Evolutionary conservation across 169 alveolate species (phyloP).

Genomic region (Toxoplasma gondii): DNA sequence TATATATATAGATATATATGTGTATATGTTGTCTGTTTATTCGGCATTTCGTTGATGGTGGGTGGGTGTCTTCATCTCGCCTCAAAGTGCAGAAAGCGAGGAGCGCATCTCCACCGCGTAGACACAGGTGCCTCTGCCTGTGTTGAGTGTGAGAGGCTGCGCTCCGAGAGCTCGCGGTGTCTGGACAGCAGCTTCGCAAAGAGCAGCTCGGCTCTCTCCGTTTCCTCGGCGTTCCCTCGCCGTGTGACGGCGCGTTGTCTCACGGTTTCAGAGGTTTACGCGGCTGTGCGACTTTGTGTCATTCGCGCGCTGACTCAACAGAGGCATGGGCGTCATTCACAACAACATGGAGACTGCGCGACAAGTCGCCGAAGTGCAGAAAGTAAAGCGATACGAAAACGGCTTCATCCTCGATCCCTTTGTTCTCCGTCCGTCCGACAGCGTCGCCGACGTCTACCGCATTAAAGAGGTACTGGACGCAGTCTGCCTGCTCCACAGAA

Average conservation of each 20-base stretch:
- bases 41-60: no score
- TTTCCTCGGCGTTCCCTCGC: no score
- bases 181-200: no score
- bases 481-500: not conserved
- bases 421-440: slow-evolving; percentile 84
- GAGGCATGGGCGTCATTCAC: slow-evolving; percentile 94
- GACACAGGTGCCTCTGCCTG: no score
- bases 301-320: not conserved
- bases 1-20: not conserved
- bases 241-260: no score
- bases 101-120: no score
- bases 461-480: slow-evolving; percentile 66
- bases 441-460: slow-evolving; percentile 82
- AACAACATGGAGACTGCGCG: slow-evolving; percentile 86
- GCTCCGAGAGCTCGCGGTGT: no score
- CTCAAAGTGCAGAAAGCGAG: no score
- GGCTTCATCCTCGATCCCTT: slow-evolving; percentile 91
- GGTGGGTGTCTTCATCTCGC: no score
- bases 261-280: no score
- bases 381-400: slow-evolving; percentile 90
- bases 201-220: no score
- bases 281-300: not conserved
- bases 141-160: no score
- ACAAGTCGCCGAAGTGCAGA: slow-evolving; percentile 85
- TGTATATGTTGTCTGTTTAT: not conserved